Evolutionary conservation across 495 filamentous ascomycete species (phyloP), one percentile per base, ranked within the genome.

Genomic region (Platismatia glauca): DNA sequence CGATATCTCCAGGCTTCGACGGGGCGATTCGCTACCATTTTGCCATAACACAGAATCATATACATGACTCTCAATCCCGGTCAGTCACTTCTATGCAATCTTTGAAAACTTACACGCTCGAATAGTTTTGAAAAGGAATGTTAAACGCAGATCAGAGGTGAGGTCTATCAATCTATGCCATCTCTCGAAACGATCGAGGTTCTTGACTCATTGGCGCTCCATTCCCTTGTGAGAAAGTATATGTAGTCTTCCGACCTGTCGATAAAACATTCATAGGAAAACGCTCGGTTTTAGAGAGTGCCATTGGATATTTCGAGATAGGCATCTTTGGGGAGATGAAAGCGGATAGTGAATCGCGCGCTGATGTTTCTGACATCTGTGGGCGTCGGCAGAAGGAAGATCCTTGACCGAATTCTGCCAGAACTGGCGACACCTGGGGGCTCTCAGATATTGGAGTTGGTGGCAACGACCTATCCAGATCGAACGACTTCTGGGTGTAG

Each of bases 401-500:
- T 39, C 44, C n/a, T 34, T 4, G 9, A 12, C 57, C 27, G 41
- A 39, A 58, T 29, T 27, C 24, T 38, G 56, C 39, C 27, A 43
- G 58, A 16, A 64, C 38, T 13, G 63, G 63, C 15, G 52, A 65
- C 0, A 61, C 6, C 33, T 61, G 58, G 4, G 63, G 63, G 58
- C 52, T 65, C 20, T 65, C 63, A 0, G 58, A 61, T 0, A 65
- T 65, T 22, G 57, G 63, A 35, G 48, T 61, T 16, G 63, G 63
- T n/a, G 63, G 58, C 33, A 65, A 57, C 6, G 63, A 59, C 7
- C 59, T 27, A 18, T 65, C 20, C 16, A 57, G 33, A 37, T 61
- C 52, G 22, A 65, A 29, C 12, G 48, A 11, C 39, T 37, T 60
- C 27, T 24, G 63, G 12, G 37, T 24, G 8, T 48, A 48, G 12